Evolutionary conservation across 2,329 filamentous ascomycete species (phyloP), one percentile per base, ranked within the genome.

Genomic region (Sporothrix pallida): DNA sequence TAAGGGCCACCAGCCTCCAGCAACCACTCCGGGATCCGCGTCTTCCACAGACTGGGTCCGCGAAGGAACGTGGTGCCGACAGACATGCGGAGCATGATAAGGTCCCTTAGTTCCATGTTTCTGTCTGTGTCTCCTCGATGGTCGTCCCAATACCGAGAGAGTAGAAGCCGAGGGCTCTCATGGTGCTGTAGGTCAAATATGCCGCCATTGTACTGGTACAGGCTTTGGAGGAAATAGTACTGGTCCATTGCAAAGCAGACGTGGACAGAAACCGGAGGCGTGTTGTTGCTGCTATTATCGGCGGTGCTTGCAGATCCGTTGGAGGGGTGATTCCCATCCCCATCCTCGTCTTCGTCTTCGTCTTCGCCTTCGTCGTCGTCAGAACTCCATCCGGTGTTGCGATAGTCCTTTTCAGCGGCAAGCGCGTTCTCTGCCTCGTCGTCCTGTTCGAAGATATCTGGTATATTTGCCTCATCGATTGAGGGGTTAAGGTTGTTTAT

Each of bases 21-120:
- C 12, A 74, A 52, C 70, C 70, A 70, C 70, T 72, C 73, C 15
- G 73, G 73, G n/a, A 74, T 72, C n/a, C n/a, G 63, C 6, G 42
- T 26, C n/a, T n/a, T 42, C 17, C 67, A 31, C 1, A 54, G 48
- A n/a, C 52, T 58, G 31, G 52, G 52, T 9, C 68, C 20, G 8
- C n/a, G 68, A 37, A 17, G 20, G 15, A 58, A 26, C 37, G 5
- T 12, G 5, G 12, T 10, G 7, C 10, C 62, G 17, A 70, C 42
- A 9, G 3, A 26, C 31, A 46, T 60, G 68, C 52, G 50, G 31
- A 48, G 17, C 8, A 6, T 3, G 10, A 44, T 20, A 1, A 60
- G 6, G 10, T 31, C 31, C 15, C n/a, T n/a, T n/a, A 37, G 12
- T 10, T 42, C 4, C 31, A 44, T 63, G 23, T 5, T 5, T 7